These are phyloP conservation scores for Phlegmacium glaucopus DNA, from an alignment of 768 basidiomycete genomes.

Conservation along the genomic window DNA sequence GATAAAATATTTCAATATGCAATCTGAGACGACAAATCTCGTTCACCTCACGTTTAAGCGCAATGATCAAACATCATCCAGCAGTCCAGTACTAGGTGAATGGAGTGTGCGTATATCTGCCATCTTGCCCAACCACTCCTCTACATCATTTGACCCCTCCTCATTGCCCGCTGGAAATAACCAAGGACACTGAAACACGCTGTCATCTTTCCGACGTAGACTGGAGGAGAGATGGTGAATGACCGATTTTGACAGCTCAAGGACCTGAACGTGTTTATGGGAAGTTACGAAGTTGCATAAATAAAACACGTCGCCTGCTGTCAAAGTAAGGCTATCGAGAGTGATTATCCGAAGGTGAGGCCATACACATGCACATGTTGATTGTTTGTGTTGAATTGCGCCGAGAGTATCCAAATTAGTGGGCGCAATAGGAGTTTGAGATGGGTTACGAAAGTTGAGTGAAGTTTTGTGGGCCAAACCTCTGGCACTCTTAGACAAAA, in stretches of 20 bases:
- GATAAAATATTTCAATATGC: too few species aligned
- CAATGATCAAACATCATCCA: neutral
- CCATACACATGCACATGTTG: neutral
- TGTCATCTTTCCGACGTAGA: neutral
- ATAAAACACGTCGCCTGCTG: neutral
- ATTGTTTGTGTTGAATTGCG: neutral
- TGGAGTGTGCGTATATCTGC: neutral
- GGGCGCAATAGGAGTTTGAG: neutral
- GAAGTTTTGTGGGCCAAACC: neutral
- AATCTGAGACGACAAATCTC: too few species aligned
- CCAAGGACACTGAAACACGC: neutral
- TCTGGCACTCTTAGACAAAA: neutral
- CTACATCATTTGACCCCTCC: slow-evolving; percentile 4
- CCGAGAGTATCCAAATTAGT: neutral
- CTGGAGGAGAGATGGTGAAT: neutral
- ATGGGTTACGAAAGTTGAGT: neutral
- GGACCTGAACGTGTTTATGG: neutral
- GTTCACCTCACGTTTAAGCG: neutral
- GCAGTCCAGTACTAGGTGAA: neutral
- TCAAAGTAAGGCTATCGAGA: neutral
- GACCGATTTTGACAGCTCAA: neutral
- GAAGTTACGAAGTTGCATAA: neutral
- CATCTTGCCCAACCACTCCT: slow-evolving; percentile 4
- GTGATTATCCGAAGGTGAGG: neutral
- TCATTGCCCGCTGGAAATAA: neutral